Percentiles rank a stretch among this genome's conserved stretches.
phyloP scores from a whole-genome alignment of 1,139 yeast genomes.

The Scheffersomyces insectosa region DNA sequence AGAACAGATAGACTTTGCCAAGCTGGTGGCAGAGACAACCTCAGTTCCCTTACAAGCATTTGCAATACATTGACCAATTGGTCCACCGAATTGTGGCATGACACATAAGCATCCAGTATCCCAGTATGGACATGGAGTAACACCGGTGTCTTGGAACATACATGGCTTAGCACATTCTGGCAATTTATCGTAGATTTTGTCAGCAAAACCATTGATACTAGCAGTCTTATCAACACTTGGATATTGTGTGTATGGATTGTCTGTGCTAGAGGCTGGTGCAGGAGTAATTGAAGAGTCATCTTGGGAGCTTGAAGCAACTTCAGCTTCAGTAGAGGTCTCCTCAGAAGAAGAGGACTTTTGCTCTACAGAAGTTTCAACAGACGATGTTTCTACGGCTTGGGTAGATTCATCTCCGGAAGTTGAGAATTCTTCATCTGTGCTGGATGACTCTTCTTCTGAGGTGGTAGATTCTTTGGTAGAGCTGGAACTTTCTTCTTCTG shows the following conservation, averaged over 20 bases:
- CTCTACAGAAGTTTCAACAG: background rate
- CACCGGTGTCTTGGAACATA: constrained; percentile 21
- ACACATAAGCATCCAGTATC: constrained; percentile 53
- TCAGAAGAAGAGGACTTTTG: constrained; percentile 3
- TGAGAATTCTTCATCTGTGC: too few species aligned
- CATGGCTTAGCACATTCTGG: constrained; percentile 45
- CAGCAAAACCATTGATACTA: constrained; percentile 49
- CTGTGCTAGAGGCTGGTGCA: background rate
- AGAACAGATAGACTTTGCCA: constrained; percentile 28
- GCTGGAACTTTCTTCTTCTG: background rate
- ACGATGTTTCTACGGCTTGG: too few species aligned
- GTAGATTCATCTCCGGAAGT: too few species aligned
- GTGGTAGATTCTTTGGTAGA: too few species aligned
- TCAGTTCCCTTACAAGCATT: constrained; percentile 25
- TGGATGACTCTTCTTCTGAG: too few species aligned
- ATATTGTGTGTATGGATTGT: constrained; percentile 33
- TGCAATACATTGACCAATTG: constrained; percentile 32
- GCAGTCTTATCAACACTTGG: constrained; percentile 51
- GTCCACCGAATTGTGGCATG: constrained; percentile 31
- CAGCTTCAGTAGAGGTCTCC: constrained; percentile 11
- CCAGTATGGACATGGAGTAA: constrained; percentile 50
- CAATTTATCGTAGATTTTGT: constrained; percentile 35
- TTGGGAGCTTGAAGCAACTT: constrained; percentile 10
- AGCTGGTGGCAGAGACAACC: constrained; percentile 21
- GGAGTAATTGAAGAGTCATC: constrained; percentile 2